Conservation (phyloP, 768 basidiomycete species). For the Tylopilus intermedius region DNA sequence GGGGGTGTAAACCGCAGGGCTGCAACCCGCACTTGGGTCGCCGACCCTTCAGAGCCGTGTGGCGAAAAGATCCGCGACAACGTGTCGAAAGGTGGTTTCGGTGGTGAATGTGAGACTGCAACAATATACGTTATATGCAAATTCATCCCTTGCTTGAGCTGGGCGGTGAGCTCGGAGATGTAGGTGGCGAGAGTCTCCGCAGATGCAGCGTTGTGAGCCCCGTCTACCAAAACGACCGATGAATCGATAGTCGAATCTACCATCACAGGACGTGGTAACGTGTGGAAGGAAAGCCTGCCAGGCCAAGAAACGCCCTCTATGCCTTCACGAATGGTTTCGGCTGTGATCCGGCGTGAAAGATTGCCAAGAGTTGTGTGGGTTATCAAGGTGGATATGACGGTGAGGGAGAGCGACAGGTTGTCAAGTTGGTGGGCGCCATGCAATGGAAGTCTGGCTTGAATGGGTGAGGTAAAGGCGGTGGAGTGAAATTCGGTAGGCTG, state of each 20-base stretch:
- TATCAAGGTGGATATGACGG: conserved; percentile 55
- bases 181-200: conserved; percentile 63
- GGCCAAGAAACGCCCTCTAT: conserved; percentile 65
- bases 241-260: conserved; percentile 11
- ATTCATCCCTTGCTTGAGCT: conserved; percentile 15
- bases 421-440: conserved; percentile 80
- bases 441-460: conserved; percentile 57
- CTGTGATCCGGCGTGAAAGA: conserved; percentile 37
- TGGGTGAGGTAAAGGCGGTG: conserved; percentile 38
- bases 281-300: conserved; percentile 76
- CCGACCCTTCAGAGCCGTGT: conserved; percentile 23
- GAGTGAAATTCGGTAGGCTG: conserved; percentile 42
- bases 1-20: conserved; percentile 66
- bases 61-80: conserved; percentile 59
- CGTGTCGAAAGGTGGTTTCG: conserved; percentile 72
- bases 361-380: conserved; percentile 25
- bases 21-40: conserved; percentile 44
- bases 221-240: conserved; percentile 70
- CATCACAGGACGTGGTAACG: conserved; percentile 20
- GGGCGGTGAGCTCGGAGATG: conserved; percentile 34
- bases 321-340: conserved; percentile 49
- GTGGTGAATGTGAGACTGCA: conserved; percentile 80
- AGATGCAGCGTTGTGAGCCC: conserved; percentile 89
- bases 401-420: conserved; percentile 71
- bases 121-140: conserved; percentile 66